These are phyloP conservation scores for Neospora caninum DNA, from an alignment of 169 alveolate species.

Conservation along the genomic window DNA sequence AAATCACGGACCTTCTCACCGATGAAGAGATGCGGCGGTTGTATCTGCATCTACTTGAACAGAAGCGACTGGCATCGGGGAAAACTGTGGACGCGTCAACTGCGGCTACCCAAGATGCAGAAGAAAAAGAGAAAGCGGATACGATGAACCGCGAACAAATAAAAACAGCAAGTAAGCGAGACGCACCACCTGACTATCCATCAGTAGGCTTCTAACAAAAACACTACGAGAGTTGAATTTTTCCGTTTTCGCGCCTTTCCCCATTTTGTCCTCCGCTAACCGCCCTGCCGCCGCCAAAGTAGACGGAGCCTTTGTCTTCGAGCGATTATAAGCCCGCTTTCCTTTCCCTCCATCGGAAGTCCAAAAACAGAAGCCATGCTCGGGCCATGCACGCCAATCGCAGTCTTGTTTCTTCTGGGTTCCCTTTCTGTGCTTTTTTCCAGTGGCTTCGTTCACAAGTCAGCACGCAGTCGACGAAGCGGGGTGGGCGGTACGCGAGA, in stretches of 20 bases:
- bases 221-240: too few relatives aligned
- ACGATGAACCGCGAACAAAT: constrained; percentile 13
- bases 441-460: constrained; percentile 59
- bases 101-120: background rate
- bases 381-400: too few relatives aligned
- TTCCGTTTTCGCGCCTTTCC: too few relatives aligned
- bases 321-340: too few relatives aligned
- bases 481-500: constrained; percentile 59
- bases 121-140: constrained; percentile 4
- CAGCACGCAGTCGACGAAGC: constrained; percentile 58
- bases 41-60: constrained; percentile 58
- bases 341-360: too few relatives aligned
- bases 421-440: background rate
- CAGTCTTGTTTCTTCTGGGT: too few relatives aligned
- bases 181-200: background rate
- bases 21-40: constrained; percentile 60
- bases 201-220: too few relatives aligned
- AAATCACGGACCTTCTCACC: constrained; percentile 48
- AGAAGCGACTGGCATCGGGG: constrained; percentile 4
- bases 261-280: too few relatives aligned
- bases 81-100: background rate
- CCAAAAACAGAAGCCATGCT: too few relatives aligned
- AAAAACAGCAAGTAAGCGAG: constrained; percentile 32
- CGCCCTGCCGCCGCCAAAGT: too few relatives aligned
- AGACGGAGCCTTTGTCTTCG: too few relatives aligned